Evolutionary conservation across 176 grass and related monocot species (phyloP), one percentile per base, ranked within the genome.

Genomic region (Calamus simplicifolius): DNA sequence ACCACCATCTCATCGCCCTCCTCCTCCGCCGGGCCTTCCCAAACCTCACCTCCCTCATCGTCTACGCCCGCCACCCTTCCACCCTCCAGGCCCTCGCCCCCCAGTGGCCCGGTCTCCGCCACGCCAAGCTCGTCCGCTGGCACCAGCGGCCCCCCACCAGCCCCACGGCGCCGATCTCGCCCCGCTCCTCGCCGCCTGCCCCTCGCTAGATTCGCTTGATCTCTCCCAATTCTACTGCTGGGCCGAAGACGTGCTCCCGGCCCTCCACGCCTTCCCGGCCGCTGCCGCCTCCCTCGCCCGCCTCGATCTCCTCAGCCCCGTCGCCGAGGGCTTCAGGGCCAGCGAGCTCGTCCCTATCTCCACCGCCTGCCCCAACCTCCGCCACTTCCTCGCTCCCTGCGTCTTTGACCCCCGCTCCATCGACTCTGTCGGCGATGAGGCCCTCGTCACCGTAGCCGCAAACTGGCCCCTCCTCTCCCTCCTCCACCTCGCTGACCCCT

Each of bases 151-250:
- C 88, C 35, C 35, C 4, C 51, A 61, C 25, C 69, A 84, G 38
- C 61, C 72, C 5, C 7, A 27, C 3, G 88, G 94, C 31, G 77
- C 81, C 49, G 94, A 99, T 81, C 94, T 99, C 56, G 73, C 68
- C 4, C 94, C 81, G 10, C 66, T 99, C 13, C 80, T 99, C 27
- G 43, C 2, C 14, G 21, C 55, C 62, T 99, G 88, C 63, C 43
- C 68, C 5, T 5, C 15, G 58, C 79, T 99, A 31, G 13, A 50
- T 4, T 48, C 71, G 52, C 77, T 98, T 61, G 88, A 98, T 74
- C 80, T 98, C 49, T 88, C 82, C 0, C 84, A 93, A 31, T 98
- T 98, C 80, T 98, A 98, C 73, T 98, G 94, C 88, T 98, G 94
- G 94, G 83, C 79, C 48, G 94, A 98, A 56, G 94, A 98, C 77